These are phyloP conservation scores for Talaromyces thailandensis DNA, from an alignment of 495 filamentous ascomycete genomes.

Conservation along the genomic window DNA sequence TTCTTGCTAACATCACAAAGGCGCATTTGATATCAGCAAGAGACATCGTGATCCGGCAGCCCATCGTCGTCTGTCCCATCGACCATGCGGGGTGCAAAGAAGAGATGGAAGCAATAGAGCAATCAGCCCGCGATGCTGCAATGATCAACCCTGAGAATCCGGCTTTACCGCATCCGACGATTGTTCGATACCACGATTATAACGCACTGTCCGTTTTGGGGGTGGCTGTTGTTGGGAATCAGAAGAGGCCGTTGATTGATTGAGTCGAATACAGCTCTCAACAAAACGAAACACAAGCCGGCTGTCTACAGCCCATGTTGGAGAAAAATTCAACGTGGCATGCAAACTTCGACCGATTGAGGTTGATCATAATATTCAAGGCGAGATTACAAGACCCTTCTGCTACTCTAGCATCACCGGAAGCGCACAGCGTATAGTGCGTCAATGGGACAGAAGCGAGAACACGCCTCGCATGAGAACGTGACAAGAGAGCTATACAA, in stretches of 20 bases:
- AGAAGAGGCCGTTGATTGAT: constrained; percentile 85
- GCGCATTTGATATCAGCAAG: constrained; percentile 82
- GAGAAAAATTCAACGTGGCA: neutral
- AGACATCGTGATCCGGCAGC: constrained; percentile 85
- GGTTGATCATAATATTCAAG: neutral
- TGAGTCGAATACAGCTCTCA: neutral
- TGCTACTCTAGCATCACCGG: neutral
- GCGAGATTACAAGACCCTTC: neutral
- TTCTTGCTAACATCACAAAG: constrained; percentile 34
- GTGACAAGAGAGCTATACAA: neutral
- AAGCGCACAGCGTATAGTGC: neutral
- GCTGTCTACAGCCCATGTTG: neutral
- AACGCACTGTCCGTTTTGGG: constrained; percentile 71
- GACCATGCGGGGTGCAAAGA: constrained; percentile 94
- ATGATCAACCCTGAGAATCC: constrained; percentile 82
- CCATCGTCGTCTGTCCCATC: constrained; percentile 91
- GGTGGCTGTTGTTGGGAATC: constrained; percentile 73
- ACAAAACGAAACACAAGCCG: neutral
- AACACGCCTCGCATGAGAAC: neutral
- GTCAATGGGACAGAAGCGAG: neutral
- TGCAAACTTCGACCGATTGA: neutral
- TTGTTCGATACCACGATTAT: constrained; percentile 68
- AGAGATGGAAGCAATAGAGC: constrained; percentile 96
- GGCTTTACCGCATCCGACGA: constrained; percentile 71
- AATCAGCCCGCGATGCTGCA: constrained; percentile 85